Base-by-base conservation (phyloP, 768 basidiomycete species). In the Boletus sensibilis region DNA sequence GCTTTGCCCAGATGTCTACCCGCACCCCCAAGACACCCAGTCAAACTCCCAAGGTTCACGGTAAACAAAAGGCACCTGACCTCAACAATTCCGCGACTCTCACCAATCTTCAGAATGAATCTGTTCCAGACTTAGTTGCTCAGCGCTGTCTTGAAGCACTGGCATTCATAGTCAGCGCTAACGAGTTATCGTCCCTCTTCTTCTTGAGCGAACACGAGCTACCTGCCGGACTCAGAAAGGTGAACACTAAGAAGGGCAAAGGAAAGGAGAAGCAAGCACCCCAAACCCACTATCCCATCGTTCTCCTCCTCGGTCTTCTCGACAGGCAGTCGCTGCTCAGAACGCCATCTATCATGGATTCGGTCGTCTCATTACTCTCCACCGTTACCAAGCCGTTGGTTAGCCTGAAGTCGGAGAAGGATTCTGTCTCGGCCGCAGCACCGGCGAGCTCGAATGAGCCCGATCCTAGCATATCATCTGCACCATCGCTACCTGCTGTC, bases 201-300 rank as follows among this genome's bases (percentile, higher is more conserved):
- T 98, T 99, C 84, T 79, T 99, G 57, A 91, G 87, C 1, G 97
- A 99, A 72, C 94, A 98, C 62, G 97, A 99, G 61, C 77, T 94
- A 34, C 87, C 90, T 7, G 80, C 79, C n/a, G 88, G 89, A 43
- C 79, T 95, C 16, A 84, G 85, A 59, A 83, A 85, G 61, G 72
- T 78, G 13, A 73, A 79, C 8, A 82, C 82, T 20, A 92, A 89
- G 73, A 97, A 97, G 72, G 94, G 94, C 10, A 98, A 97, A 73
- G 95, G 93, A 21, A 98, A 97, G 71, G 95, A 98, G 68, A 93
- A 90, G 65, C 88, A 87, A 62, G 75, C 76, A 3, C 78, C 88
- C 0, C 89, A 90, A 65, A 87, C 87, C 0, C 89, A 95, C 62
- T 97, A 89, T 70, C 96, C 96, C 6, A 86, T 99, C 52, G 93